These are phyloP conservation scores for Dissophora ornata DNA, from an alignment of 192 early-diverging fungal species.

Conservation along the genomic window DNA sequence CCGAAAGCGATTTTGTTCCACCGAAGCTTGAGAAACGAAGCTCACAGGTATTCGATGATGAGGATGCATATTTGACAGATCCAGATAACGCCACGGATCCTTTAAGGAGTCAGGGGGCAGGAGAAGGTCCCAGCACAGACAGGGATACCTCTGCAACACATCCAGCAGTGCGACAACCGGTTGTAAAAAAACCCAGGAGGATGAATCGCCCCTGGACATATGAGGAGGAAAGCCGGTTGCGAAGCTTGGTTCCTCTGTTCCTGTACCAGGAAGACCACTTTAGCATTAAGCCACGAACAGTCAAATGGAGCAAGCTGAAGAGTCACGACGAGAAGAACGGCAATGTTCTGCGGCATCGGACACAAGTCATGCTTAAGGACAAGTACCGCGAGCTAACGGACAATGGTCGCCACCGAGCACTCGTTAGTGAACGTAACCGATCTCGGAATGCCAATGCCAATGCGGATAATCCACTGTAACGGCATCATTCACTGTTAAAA, in stretches of 20 bases:
- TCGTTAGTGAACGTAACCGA: not conserved
- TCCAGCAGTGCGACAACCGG: not conserved
- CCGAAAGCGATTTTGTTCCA: too few species aligned
- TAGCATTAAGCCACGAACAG: not conserved
- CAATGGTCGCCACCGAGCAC: conserved; percentile 9
- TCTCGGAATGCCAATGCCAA: too few species aligned
- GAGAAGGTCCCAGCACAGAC: too few species aligned
- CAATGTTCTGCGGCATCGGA: conserved; percentile 17
- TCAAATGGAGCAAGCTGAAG: conserved; percentile 35
- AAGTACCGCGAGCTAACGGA: conserved; percentile 39
- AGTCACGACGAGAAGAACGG: conserved; percentile 19
- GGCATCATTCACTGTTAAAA: too few species aligned
- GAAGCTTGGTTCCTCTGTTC: conserved; percentile 16
- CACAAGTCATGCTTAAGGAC: conserved; percentile 45
- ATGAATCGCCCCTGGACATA: conserved; percentile 11
- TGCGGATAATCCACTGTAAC: too few species aligned
- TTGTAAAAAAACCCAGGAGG: not conserved
- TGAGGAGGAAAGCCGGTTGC: conserved; percentile 19
- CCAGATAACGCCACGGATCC: not conserved
- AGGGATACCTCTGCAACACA: too few species aligned
- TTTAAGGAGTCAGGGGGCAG: too few species aligned
- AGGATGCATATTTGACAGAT: conserved; percentile 18
- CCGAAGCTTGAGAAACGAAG: too few species aligned
- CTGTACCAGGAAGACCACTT: not conserved
- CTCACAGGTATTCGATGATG: not conserved